Evolutionary conservation across 2,329 filamentous ascomycete genomes (phyloP).

Genomic region (Fusarium newnesense): DNA sequence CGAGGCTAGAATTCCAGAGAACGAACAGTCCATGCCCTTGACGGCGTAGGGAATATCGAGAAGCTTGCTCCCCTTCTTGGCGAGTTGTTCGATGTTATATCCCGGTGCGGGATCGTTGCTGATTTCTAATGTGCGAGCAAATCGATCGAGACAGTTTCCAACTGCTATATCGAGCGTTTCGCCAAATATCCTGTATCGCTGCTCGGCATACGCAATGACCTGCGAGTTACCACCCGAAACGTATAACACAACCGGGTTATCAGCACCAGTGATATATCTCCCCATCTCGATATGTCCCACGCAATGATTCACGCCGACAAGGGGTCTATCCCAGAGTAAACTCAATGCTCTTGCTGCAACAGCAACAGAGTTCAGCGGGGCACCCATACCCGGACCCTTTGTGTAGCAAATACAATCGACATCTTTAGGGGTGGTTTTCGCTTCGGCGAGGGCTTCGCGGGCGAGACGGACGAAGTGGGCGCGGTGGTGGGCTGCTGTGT

Average conservation of each 20-base stretch:
- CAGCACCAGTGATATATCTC: conserved; percentile 86
- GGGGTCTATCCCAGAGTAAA: conserved; percentile 85
- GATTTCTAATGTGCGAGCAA: conserved; percentile 90
- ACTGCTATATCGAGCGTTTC: conserved; percentile 98
- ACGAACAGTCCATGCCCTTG: conserved; percentile 98
- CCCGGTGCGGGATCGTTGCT: conserved; percentile 96
- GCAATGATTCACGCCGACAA: conserved; percentile 97
- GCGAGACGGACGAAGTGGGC: conserved; percentile 85
- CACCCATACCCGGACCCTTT: conserved; percentile 95
- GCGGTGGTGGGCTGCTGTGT: conserved; percentile 93
- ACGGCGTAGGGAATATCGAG: conserved; percentile 94
- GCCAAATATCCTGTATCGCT: conserved; percentile 96
- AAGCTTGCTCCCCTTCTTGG: conserved; percentile 76
- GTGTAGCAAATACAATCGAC: conserved; percentile 97
- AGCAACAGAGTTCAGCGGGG: conserved; percentile 86
- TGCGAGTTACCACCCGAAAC: conserved; percentile 97
- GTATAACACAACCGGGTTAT: conserved; percentile 94
- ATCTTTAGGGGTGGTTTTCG: conserved; percentile 69
- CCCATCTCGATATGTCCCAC: conserved; percentile 99
- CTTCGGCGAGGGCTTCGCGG: conserved; percentile 79
- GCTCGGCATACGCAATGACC: conserved; percentile 95
- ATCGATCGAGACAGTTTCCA: conserved; percentile 95
- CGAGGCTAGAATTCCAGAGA: conserved; percentile 88
- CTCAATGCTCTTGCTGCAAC: conserved; percentile 84
- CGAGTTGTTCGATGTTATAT: conserved; percentile 97